Evolutionary conservation across 345 rosid species (phyloP), one percentile per base, ranked within the genome.

Genomic region (Lepidium aucheri): DNA sequence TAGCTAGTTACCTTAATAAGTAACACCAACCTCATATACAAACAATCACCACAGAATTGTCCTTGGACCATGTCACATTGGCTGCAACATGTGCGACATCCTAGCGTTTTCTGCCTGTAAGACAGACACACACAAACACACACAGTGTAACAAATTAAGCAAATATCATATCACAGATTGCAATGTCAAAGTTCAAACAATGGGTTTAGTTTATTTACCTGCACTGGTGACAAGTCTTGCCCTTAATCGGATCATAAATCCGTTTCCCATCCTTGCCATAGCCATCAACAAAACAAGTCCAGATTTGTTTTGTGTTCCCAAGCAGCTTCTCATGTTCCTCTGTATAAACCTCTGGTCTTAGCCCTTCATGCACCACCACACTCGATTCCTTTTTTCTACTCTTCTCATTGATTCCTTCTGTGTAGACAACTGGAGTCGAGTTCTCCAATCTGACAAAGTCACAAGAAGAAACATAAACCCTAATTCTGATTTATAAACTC

Each of bases 201-300:
- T 7, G 55, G 20, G 30, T 35, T 26, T 46, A 20, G 7, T 4
- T 9, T 6, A 16, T 55, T 39, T 7, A 85, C 97, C 97, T 83
- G 86, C 99, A 94, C 34, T 94, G 96, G 53, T 93, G 98, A 79
- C 98, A 93, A 80, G 99, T 90, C 75, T 88, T 94, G 53, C 96
- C 97, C 8, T 79, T 86, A 18, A 88, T 9, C 9, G 76, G 80
- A 83, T 94, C 99, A 81, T 94, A 88, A 67, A 90, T 81, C 65
- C 92, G 74, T 63, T 50, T 86, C 4, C 98, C 89, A 63, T 85
- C 89, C 10, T 57, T 70, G n/a, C 80, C 96, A 65, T 51, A 86
- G 1, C 98, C 98, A 79, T 93, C 97, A 40, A 84, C 95, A 30
- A 88, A 90, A 38, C 74, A 70, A 2, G 79, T 78, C 98, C 98